Evolutionary conservation across 169 alveolate genomes (phyloP).

Genomic region (Blepharisma undulans): DNA sequence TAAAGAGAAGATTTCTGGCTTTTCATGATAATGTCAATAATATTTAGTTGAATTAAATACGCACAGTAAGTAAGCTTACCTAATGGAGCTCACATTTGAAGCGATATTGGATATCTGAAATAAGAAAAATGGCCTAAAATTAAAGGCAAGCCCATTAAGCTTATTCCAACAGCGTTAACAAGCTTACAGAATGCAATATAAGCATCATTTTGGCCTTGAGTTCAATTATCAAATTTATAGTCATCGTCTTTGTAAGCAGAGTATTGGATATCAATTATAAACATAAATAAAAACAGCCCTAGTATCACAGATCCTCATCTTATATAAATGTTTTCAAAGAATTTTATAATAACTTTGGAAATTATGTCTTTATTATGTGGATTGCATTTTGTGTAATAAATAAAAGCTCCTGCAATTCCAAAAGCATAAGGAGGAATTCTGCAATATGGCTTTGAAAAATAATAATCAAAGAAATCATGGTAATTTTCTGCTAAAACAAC

Average conservation of each 20-base stretch:
- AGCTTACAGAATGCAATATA: neutral
- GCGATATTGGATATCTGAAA: neutral
- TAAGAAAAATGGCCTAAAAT: slow-evolving; percentile 10
- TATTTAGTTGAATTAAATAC: slow-evolving; percentile 37
- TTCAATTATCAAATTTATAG: neutral
- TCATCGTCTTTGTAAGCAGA: slow-evolving; percentile 9
- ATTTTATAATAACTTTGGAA: neutral
- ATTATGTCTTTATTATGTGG: neutral
- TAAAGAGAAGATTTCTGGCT: neutral
- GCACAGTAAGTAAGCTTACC: slow-evolving; percentile 44
- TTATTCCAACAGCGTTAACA: neutral
- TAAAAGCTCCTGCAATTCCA: neutral
- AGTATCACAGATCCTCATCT: neutral
- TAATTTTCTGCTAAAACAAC: neutral
- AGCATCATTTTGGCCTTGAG: neutral
- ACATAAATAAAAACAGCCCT: neutral
- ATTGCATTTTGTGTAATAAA: neutral
- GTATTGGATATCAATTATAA: neutral
- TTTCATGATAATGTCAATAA: slow-evolving; percentile 8
- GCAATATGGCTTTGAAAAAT: slow-evolving; percentile 23
- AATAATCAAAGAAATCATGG: neutral
- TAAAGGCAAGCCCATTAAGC: slow-evolving; percentile 14
- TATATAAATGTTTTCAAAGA: neutral
- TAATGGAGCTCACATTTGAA: slow-evolving; percentile 45
- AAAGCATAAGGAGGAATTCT: slow-evolving; percentile 12